phyloP scores from a whole-genome alignment of 257 asterid species.

The Solanum habrochaites region DNA sequence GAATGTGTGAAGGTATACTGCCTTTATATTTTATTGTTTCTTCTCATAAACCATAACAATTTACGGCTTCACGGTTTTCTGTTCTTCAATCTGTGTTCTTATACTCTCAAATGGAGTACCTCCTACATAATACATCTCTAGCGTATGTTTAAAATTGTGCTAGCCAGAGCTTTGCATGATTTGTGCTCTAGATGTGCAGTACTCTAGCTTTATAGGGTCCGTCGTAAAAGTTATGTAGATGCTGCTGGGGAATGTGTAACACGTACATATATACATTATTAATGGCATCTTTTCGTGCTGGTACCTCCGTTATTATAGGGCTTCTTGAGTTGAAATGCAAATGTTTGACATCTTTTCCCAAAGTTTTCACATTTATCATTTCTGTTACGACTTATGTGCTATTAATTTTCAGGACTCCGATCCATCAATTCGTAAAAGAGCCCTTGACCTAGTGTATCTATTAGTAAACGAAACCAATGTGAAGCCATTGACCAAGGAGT shows the following conservation, averaged over 20 bases:
- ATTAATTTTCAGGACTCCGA: constrained; percentile 71
- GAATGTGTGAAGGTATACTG: constrained; percentile 86
- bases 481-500: constrained; percentile 79
- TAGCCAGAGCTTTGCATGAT: background rate
- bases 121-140: background rate
- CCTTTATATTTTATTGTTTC: background rate
- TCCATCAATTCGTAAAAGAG: constrained; percentile 97
- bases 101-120: background rate
- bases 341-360: background rate
- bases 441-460: constrained; percentile 90
- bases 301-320: background rate
- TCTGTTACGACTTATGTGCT: background rate
- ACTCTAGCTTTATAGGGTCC: background rate
- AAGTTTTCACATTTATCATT: background rate
- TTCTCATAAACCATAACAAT: background rate
- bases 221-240: background rate
- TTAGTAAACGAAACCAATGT: constrained; percentile 82
- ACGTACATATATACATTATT: background rate
- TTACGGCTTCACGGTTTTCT: background rate
- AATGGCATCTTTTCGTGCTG: background rate
- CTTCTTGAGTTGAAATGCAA: background rate
- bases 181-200: background rate
- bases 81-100: background rate
- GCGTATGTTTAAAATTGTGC: background rate
- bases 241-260: background rate